Evolutionary conservation across 306 rosid species (phyloP), one percentile per base, ranked within the genome.

Genomic region (Cucurbita ficifolia): DNA sequence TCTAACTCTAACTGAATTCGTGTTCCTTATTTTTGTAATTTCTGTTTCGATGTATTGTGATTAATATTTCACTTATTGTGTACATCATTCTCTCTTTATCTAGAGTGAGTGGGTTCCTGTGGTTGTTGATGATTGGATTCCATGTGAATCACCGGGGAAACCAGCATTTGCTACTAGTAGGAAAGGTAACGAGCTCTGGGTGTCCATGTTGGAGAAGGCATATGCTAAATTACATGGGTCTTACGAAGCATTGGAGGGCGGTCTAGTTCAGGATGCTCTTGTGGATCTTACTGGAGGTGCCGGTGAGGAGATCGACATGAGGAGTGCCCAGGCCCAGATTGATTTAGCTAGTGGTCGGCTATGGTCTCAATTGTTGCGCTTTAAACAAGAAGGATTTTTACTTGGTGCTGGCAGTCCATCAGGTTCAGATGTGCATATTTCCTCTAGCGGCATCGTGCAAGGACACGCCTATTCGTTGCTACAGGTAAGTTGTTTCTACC

Each of bases 271-370:
- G 85, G 99, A 95, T 85, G 99, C 99, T 76, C 91, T 95, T 50
- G 99, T 95, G 22, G 99, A 95, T 84, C 99, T 95, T 75, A 95
- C 99, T 45, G 99, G 99, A 40, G 99, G 99, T 73, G 99, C 99
- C n/a, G 99, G 99, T 49, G 99, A 95, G 88, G 99, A 95, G 81
- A 95, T 95, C 77, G 99, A 95, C 83, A 91, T 95, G 96, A 84
- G 97, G 82, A 83, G 96, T 70, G 80, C 96, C 29, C 97, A 95
- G 82, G 97, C 99, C 74, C 99, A 95, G 88, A 89, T 95, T 80
- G 99, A 95, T 90, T 97, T 95, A 70, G 99, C 99, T 6, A 95
- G 97, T 78, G 99, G 99, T 76, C 83, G 99, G 79, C 79, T 95
- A 48, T 95, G 99, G 99, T 91, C 99, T 82, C 99, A 95, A 75